Base-by-base conservation (phyloP, 306 rosid genomes). In the Coriaria nepalensis region DNA sequence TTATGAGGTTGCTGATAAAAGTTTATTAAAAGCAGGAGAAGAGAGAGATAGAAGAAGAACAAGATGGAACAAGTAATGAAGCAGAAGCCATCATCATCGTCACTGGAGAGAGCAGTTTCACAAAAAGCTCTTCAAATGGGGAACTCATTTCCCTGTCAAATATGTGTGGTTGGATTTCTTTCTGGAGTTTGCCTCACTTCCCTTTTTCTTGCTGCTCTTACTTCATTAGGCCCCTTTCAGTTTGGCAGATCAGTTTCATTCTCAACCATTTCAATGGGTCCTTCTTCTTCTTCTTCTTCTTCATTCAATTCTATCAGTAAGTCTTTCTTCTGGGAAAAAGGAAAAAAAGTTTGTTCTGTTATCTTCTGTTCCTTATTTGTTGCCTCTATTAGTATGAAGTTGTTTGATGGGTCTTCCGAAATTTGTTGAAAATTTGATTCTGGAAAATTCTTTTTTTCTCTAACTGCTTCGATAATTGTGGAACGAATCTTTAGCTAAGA, bases 141-240 rank as follows among this genome's bases (percentile, higher is more conserved):
- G 8, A 84, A 55, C 49, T 84, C 93, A 9, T 83, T 83, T 55
- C 71, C 86, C 8, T 88, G 97, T 46, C 93, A 81, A 69, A 72
- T 84, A 56, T 88, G 97, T 73, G 95, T 79, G 45, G 77, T 77
- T 60, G 97, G 97, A 29, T 78, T 88, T 72, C 84, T 88, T 0
- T 74, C 80, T 46, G 97, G 97, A 52, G 68, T 88, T 15, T 80
- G 97, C 54, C 73, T 88, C 10, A 70, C 95, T 33, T 66, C 79
- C 66, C 56, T 88, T 39, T 77, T 84, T 65, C 46, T 84, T 55
- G 93, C 95, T 53, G 69, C 86, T 61, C 71, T 88, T 35, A 74
- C 96, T 55, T 83, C 96, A 10, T 59, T 83, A 52, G 82, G 78
- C 5, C 40, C 82, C 46, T 69, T 78, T 46, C 76, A 81, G 64